Evolutionary conservation across 352 stramenopile genomes (phyloP).

Genomic region (Pythium aristosporum): DNA sequence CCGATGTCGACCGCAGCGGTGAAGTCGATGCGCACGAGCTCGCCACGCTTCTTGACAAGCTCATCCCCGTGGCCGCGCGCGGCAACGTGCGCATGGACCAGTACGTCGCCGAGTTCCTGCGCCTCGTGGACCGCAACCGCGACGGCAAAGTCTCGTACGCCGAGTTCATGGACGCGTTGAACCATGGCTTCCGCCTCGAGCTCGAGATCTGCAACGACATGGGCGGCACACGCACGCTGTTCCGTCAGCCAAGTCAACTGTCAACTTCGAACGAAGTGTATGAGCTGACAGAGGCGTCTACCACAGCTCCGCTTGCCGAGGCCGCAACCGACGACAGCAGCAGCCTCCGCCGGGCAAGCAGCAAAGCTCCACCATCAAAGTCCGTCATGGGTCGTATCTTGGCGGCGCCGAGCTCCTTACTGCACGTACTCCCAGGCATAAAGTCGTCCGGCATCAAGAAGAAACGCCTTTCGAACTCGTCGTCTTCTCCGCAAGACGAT

Average conservation of each 20-base stretch:
- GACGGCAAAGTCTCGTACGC: constrained; percentile 64
- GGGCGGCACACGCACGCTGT: not conserved
- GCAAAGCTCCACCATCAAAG: not conserved
- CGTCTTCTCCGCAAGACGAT: not conserved
- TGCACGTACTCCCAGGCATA: constrained; percentile 1
- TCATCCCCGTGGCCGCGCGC: constrained; percentile 46
- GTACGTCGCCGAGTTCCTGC: constrained; percentile 80
- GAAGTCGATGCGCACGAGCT: constrained; percentile 64
- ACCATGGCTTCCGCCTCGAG: constrained; percentile 69
- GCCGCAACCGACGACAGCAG: not conserved
- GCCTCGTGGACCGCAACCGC: constrained; percentile 61
- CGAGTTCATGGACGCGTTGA: constrained; percentile 77
- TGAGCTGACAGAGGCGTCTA: not conserved
- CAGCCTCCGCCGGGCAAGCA: not conserved
- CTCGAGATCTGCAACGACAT: constrained; percentile 63
- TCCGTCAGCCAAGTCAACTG: constrained; percentile 2
- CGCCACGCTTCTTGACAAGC: constrained; percentile 57
- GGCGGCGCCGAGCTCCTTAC: constrained; percentile 4
- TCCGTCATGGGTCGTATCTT: constrained; percentile 3
- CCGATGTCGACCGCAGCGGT: constrained; percentile 56
- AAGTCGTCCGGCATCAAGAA: not conserved
- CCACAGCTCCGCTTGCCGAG: not conserved
- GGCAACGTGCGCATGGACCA: constrained; percentile 52
- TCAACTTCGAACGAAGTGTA: not conserved
- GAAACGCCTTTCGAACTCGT: not conserved